Evolutionary conservation across 306 rosid species (phyloP), one percentile per base, ranked within the genome.

Genomic region (Castanospermum australe): DNA sequence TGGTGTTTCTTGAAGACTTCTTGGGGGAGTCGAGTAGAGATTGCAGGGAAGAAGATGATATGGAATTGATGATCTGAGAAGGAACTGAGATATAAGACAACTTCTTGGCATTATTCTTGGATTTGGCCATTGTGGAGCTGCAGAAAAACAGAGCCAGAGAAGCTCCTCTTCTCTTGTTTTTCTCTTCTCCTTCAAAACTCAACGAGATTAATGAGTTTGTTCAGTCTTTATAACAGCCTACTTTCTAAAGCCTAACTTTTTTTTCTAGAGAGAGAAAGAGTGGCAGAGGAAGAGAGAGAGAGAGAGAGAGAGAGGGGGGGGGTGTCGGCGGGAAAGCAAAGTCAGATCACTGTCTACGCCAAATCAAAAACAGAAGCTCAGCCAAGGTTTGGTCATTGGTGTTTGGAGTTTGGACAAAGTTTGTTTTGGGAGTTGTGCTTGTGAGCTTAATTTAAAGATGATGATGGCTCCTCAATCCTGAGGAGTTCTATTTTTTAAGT

Each of bases 71-170:
- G 50, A 95, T 89, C 88, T 93, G 99, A 60, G 98, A 93, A 8
- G 99, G 99, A 30, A 95, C 99, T 5, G 99, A 91, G 73, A 95
- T 95, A 92, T 86, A 95, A 0, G 87, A 87, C 9, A 87, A 75
- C 82, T 88, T 91, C 87, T 86, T 88, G 11, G 86, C 87, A 74
- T 77, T 89, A 79, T 84, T 87, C 75, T 91, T 92, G 1, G 90
- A 85, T 76, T 88, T 92, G 3, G 92, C 98, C 98, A 92, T 94
- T 44, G 83, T 64, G 69, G 36, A 66, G 7, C 3, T 39, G 42
- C 8, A 22, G 17, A 73, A 41, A 14, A 0, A 51, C 41, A 62
- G 54, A 47, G 41, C 9, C 50, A 52, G 60, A 72, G 57, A 67
- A 4, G 11, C 41, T 30, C 73, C 22, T 57, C 13, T 70, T 42